A percentile compares a stretch with the other conserved stretches of the same genome.
Evolutionary conservation across 352 stramenopile species (phyloP).

Genomic region (Phytophthora syringae): DNA sequence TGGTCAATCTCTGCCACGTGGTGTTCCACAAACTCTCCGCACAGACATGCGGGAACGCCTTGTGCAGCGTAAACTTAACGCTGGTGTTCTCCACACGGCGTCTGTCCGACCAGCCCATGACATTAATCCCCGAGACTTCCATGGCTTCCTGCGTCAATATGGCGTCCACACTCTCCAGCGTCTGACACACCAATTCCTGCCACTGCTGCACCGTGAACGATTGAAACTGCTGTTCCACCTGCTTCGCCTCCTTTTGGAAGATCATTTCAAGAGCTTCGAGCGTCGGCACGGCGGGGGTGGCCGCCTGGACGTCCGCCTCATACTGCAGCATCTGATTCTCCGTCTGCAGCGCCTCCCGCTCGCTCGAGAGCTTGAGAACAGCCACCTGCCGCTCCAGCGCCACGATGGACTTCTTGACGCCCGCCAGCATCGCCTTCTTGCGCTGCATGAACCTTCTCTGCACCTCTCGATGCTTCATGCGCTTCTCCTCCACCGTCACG

Average conservation of each 20-base stretch:
- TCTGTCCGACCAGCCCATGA: slow-evolving; percentile 57
- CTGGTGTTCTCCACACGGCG: slow-evolving; percentile 44
- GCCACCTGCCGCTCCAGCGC: slow-evolving; percentile 46
- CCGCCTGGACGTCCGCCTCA: slow-evolving; percentile 14
- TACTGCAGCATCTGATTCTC: slow-evolving; percentile 43
- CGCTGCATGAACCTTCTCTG: slow-evolving; percentile 61
- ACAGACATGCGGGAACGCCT: slow-evolving; percentile 53
- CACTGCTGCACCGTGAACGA: slow-evolving; percentile 40
- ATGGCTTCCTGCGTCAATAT: slow-evolving; percentile 42
- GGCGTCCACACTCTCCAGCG: slow-evolving; percentile 37
- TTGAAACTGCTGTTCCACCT: slow-evolving; percentile 40
- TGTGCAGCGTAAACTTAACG: slow-evolving; percentile 59
- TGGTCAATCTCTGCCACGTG: slow-evolving; percentile 47
- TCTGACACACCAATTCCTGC: slow-evolving; percentile 43
- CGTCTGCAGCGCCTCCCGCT: slow-evolving; percentile 41
- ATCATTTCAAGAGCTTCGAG: slow-evolving; percentile 35
- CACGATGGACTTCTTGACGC: slow-evolving; percentile 42
- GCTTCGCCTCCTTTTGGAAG: slow-evolving; percentile 41
- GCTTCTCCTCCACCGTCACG: slow-evolving; percentile 44
- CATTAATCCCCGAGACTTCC: slow-evolving; percentile 38
- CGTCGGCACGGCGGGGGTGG: slow-evolving; percentile 6
- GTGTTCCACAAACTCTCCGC: slow-evolving; percentile 50
- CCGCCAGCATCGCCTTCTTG: slow-evolving; percentile 50
- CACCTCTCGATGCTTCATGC: slow-evolving; percentile 59
- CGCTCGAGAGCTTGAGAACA: slow-evolving; percentile 42